phyloP scores from a whole-genome alignment of 73 alveolate genomes.

The Paraurostyla sp. region DNA sequence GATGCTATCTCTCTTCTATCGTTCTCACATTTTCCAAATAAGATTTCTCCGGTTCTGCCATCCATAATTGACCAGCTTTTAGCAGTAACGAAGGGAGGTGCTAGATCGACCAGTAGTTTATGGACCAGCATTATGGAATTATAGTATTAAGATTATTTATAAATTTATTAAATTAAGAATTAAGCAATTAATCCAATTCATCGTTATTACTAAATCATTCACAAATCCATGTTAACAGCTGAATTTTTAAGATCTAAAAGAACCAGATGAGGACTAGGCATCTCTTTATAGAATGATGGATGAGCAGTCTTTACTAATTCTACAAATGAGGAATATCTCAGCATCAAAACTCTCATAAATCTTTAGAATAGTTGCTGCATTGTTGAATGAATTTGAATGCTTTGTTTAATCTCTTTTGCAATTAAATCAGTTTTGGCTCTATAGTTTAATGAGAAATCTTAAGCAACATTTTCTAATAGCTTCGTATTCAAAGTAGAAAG shows the following conservation, averaged over 20 bases:
- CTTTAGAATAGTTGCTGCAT: constrained; percentile 31
- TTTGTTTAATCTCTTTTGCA: constrained; percentile 49
- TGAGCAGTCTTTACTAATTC: constrained; percentile 61
- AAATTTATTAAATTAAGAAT: not conserved
- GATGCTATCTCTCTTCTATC: constrained; percentile 89
- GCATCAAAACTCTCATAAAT: constrained; percentile 62
- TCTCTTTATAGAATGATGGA: constrained; percentile 38
- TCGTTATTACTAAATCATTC: not conserved
- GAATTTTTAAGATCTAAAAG: constrained; percentile 55
- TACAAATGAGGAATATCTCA: constrained; percentile 56
- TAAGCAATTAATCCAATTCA: not conserved
- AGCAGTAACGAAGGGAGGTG: constrained; percentile 78
- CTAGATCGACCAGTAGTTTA: constrained; percentile 71
- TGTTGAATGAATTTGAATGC: constrained; percentile 38
- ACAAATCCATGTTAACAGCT: constrained; percentile 32
- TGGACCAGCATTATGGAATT: constrained; percentile 66
- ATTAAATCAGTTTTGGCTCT: constrained; percentile 53
- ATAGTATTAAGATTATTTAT: not conserved
- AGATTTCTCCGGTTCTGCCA: constrained; percentile 78
- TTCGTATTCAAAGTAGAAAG: constrained; percentile 3
- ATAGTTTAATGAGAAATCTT: constrained; percentile 50
- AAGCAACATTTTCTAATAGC: constrained; percentile 50
- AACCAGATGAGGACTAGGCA: constrained; percentile 35
- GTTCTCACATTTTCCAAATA: constrained; percentile 78
- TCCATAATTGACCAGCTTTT: constrained; percentile 80